Base-by-base conservation (phyloP, 2,329 filamentous ascomycete species). In the Venturia aucupariae region DNA sequence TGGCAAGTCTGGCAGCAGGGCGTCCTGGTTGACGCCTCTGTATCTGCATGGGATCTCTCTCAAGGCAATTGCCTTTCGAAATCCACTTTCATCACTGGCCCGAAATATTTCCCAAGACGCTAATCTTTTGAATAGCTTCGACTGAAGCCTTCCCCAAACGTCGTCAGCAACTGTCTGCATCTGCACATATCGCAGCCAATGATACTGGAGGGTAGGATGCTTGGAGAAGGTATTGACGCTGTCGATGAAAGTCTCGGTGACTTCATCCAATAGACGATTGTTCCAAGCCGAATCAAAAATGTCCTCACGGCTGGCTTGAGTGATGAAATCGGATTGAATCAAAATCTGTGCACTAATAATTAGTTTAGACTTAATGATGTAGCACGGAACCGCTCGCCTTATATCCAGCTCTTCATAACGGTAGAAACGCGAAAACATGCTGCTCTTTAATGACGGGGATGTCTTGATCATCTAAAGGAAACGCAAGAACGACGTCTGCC, bases 271-370 rank as follows among this genome's bases (percentile, higher is more conserved):
- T 4, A 46, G 42, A 3, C 42, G 42, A 4, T 22, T 4, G 19
- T 54, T 72, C 70, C 69, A 72, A 2, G 64, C 10, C 32, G 65
- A 67, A n/a, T 71, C 65, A 11, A 67, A 54, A 10, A 70, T 59
- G 44, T 48, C 66, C 51, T 72, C 69, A 17, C 70, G 69, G 38
- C 62, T 71, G 10, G 69, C 69, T 8, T 67, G 65, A 2, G 69
- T 68, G 30, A 70, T 68, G 54, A 72, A 72, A 48, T 72, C 69
- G 13, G 70, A 67, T 61, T 71, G 69, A n/a, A 72, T 69, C 6
- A 71, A 35, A 39, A 72, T 71, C 70, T 72, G 13, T 22, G 11
- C 22, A 39, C 3, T 11, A 39, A 8, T 19, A 27, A 22, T 60
- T 61, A 24, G 39, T 24, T 22, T 10, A 8, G 48, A 65, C 4